Evolutionary conservation across 371 early-diverging fungal genomes (phyloP).

Genomic region (Mortierella sp.): DNA sequence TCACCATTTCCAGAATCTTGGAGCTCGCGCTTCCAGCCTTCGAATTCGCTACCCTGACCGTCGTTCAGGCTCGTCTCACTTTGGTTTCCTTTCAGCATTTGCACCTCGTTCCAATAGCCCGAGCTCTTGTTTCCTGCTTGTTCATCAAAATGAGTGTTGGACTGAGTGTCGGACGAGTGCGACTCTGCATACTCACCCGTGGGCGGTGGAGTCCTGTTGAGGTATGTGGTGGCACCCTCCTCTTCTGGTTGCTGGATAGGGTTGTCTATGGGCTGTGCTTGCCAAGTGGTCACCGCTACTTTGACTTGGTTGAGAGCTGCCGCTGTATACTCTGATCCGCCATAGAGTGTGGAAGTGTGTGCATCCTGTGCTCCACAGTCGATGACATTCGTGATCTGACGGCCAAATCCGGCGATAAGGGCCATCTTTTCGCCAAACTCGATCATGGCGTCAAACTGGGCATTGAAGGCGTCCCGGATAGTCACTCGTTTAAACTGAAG

Average conservation of each 20-base stretch:
- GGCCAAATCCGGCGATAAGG: slow-evolving; percentile 45
- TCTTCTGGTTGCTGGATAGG: too few species aligned
- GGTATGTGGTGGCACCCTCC: too few species aligned
- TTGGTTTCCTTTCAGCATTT: slow-evolving; percentile 15
- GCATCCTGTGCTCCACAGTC: slow-evolving; percentile 38
- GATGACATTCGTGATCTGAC: slow-evolving; percentile 32
- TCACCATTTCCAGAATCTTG: too few species aligned
- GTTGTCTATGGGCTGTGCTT: slow-evolving; percentile 28
- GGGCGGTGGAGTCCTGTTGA: too few species aligned
- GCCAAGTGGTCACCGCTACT: slow-evolving; percentile 30
- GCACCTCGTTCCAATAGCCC: neutral
- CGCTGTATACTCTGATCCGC: slow-evolving; percentile 40
- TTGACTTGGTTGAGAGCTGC: slow-evolving; percentile 34
- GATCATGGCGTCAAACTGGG: slow-evolving; percentile 47
- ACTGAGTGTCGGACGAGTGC: too few species aligned
- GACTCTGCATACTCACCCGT: slow-evolving; percentile 10
- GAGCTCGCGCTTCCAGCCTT: slow-evolving; percentile 35
- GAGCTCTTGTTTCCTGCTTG: too few species aligned
- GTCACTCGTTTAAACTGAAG: slow-evolving; percentile 42
- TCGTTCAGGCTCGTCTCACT: slow-evolving; percentile 22
- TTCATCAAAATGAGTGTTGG: too few species aligned
- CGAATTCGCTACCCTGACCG: slow-evolving; percentile 14
- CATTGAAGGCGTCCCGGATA: slow-evolving; percentile 37
- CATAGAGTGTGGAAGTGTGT: slow-evolving; percentile 33
- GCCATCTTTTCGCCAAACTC: slow-evolving; percentile 51